Percentiles rank a stretch among this genome's conserved stretches.
Conservation (phyloP, 495 filamentous ascomycete species). For the Penicillium dipodomyicola region DNA sequence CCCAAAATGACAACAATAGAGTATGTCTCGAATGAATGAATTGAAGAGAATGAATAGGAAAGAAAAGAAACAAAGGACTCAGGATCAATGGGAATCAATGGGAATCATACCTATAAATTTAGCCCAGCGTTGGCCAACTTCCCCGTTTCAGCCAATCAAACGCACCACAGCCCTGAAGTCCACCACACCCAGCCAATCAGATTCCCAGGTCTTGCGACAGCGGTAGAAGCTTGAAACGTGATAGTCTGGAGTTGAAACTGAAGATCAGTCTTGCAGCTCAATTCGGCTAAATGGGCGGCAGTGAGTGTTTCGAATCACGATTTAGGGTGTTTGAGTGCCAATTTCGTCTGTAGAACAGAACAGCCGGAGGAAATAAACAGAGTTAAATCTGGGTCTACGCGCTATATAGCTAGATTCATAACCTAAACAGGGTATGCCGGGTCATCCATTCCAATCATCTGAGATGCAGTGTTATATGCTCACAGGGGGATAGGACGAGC, state of each 20-base stretch:
- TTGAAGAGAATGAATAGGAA: conserved; percentile 6
- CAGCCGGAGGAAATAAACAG: neutral
- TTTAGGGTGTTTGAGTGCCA: neutral
- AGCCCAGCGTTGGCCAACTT: conserved; percentile 3
- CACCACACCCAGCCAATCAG: conserved; percentile 30
- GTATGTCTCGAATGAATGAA: neutral
- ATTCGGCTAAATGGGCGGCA: neutral
- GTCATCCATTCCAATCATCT: conserved; percentile 25
- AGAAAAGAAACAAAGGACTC: conserved; percentile 1
- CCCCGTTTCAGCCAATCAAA: conserved; percentile 22
- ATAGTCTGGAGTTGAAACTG: conserved; percentile 34
- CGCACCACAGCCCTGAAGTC: conserved; percentile 9
- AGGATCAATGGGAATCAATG: neutral
- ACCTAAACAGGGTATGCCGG: conserved; percentile 22
- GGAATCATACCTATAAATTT: conserved; percentile 4
- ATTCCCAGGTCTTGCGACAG: conserved; percentile 12
- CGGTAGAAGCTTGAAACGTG: conserved; percentile 32
- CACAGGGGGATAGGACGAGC: neutral
- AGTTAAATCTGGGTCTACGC: conserved; percentile 6
- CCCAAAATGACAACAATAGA: neutral
- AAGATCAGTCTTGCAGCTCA: conserved; percentile 25
- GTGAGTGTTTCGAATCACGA: neutral
- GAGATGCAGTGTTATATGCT: conserved; percentile 6
- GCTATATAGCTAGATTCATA: conserved; percentile 19
- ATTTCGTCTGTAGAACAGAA: neutral